Evolutionary conservation across 2,329 filamentous ascomycete genomes (phyloP), one percentile per base, ranked within the genome.

Genomic region (Aspergillus pseudonomiae): DNA sequence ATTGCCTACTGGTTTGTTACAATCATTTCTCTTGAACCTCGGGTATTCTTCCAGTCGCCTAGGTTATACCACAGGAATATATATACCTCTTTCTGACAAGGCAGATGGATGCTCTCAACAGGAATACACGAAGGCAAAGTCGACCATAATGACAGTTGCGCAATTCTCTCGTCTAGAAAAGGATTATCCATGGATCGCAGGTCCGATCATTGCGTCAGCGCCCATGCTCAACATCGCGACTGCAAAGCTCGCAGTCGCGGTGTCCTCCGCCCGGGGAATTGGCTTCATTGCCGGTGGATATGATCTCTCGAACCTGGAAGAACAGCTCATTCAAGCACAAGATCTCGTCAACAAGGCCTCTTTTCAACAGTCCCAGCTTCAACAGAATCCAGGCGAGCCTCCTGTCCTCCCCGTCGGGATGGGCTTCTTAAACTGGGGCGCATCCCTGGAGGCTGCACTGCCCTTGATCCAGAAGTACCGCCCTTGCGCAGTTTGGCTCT

Each of bases 361-460:
- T 2, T 10, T 41, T 4, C 46, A 16, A 2, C 1, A 11, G 19
- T 19, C 16, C 16, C 46, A 50, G 0, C 26, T 26, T 19, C 26
- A 19, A 30, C 24, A 19, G 7, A 4, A 7, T 2, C 26, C 4
- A 10, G 5, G 2, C 0, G 24, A 19, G 12, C 0, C 16, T 0
- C 14, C 26, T 2, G 6, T 28, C 10, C 46, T 50, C 26, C 46
- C 46, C 4, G 26, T 50, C 16, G 46, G 46, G 4, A 26, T 50
- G 9, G 46, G 46, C 6, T 50, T 50, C 1, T 10, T 28, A 30
- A 26, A 19, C 26, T 50, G 46, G 46, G 26, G 46, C 4, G 46
- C 24, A 19, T 19, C 24, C 9, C 14, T 50, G 24, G 26, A 50
- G 4, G 30, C 4, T 2, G 26, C 46, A 7, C 3, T 50, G 16